Percentiles rank a stretch among this genome's conserved stretches.
phyloP scores from a whole-genome alignment of 345 rosid genomes.

The Lepidium aucheri region DNA sequence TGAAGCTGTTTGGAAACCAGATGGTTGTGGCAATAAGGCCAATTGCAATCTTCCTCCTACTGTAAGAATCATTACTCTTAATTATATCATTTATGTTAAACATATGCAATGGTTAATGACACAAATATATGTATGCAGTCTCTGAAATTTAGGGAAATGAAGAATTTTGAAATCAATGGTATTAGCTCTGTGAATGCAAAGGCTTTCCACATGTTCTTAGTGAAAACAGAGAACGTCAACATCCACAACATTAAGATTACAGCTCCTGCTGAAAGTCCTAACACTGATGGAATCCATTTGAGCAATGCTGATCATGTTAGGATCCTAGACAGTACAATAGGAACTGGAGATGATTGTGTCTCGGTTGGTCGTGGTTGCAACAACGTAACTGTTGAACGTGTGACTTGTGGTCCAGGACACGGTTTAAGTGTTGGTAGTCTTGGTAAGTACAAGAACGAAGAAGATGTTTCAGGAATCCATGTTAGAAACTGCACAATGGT shows the following conservation, averaged over 20 bases:
- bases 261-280: conserved; percentile 52
- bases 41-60: conserved; percentile 38
- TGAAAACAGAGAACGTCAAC: conserved; percentile 12
- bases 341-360: conserved; percentile 28
- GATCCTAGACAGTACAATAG: conserved; percentile 20
- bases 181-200: conserved; percentile 42
- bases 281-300: conserved; percentile 30
- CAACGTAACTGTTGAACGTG: conserved; percentile 24
- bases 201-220: conserved; percentile 46
- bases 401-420: conserved; percentile 28
- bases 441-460: conserved; percentile 26
- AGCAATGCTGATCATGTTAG: conserved; percentile 23
- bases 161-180: conserved; percentile 22
- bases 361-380: conserved; percentile 29
- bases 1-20: conserved; percentile 32
- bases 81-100: not conserved
- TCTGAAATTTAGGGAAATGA: conserved; percentile 31
- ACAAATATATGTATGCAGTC: conserved; percentile 28
- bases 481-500: conserved; percentile 22
- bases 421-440: conserved; percentile 33
- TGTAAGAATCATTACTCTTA: conserved; percentile 17
- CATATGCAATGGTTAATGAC: not conserved
- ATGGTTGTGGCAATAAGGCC: conserved; percentile 26
- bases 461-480: conserved; percentile 19
- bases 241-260: conserved; percentile 26